Percentiles rank a stretch among this genome's conserved stretches.
Conservation (phyloP, 2,329 filamentous ascomycete species). For the Pestalotiopsis sp. region DNA sequence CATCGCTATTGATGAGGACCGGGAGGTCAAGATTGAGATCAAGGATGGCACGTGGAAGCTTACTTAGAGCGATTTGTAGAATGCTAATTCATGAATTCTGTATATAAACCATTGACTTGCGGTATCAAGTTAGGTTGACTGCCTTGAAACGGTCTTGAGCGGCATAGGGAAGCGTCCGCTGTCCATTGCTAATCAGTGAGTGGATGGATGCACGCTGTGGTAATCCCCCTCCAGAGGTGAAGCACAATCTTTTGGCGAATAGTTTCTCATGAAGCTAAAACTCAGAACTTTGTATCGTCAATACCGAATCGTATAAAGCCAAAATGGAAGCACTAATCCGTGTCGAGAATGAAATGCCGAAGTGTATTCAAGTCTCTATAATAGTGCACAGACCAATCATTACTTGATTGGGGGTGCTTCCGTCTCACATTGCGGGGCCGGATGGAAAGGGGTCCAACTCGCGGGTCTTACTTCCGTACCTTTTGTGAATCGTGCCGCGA, state of each 20-base stretch:
- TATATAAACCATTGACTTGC: neutral
- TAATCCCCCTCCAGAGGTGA: no score
- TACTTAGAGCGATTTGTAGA: constrained; percentile 36
- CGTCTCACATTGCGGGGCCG: neutral
- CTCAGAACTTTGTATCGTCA: no score
- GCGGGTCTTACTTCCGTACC: neutral
- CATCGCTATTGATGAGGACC: constrained; percentile 79
- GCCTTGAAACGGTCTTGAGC: no score
- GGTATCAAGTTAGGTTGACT: neutral
- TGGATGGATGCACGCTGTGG: no score
- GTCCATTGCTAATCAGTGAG: no score
- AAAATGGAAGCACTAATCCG: neutral
- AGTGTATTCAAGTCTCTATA: neutral
- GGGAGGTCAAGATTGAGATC: constrained; percentile 74
- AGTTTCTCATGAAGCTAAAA: no score
- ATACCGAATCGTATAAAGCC: neutral
- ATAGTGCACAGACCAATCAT: constrained; percentile 8
- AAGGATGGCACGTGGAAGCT: constrained; percentile 70
- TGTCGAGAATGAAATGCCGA: neutral
- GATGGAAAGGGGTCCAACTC: neutral
- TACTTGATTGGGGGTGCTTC: neutral
- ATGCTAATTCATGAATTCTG: neutral
- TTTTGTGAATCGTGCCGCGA: neutral
- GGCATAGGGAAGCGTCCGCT: no score
- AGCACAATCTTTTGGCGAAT: no score